Base-by-base conservation (phyloP, 148 eudicot genomes). In the Hydrangea macrophylla region DNA sequence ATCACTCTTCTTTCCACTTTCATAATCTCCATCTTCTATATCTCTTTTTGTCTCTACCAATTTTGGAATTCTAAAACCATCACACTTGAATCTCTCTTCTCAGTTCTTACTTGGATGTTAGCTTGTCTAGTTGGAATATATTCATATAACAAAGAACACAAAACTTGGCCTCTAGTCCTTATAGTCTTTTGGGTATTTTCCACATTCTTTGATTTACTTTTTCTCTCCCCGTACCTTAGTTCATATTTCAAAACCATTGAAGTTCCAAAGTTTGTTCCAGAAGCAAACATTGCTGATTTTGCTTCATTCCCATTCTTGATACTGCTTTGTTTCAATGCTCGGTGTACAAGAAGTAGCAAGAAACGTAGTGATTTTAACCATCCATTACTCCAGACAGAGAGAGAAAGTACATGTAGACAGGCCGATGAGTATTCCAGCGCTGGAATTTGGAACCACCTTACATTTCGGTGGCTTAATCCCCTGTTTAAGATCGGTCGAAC, bases 391-490 rank as follows among this genome's bases (percentile, higher is more conserved):
- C 44, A 37, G 17, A 44, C 69, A 3, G 65, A 65, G 59, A 60
- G 9, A 31, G 60, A 37, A 23, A 58, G 22, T 6, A 27, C 35
- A n/a, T 20, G 51, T 1, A 27, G 18, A 36, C 23, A 24, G 32
- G 56, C 17, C 18, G 81, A 63, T 70, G 75, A 65, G 10, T 90
- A 78, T 65, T 63, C 71, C 5, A 61, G 30, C 35, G 85, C 94
- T 22, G 76, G 92, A 17, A 51, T 90, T 72, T 86, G 89, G 91
- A 80, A 88, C 64, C 75, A 68, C 63, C 62, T 88, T 30, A 80
- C 92, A 7, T 92, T 92, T 26, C 78, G 70, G 13, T 90, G 96
- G 98, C 92, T 90, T n/a, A 92, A 88, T 59, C 93, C 96, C 27
- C 78, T 92, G 28, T 90, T 92, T 30, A 67, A 79, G 67, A 76